Base-by-base conservation (phyloP, 176 grass and related monocot species). In the Aegilops bicornis region DNA sequence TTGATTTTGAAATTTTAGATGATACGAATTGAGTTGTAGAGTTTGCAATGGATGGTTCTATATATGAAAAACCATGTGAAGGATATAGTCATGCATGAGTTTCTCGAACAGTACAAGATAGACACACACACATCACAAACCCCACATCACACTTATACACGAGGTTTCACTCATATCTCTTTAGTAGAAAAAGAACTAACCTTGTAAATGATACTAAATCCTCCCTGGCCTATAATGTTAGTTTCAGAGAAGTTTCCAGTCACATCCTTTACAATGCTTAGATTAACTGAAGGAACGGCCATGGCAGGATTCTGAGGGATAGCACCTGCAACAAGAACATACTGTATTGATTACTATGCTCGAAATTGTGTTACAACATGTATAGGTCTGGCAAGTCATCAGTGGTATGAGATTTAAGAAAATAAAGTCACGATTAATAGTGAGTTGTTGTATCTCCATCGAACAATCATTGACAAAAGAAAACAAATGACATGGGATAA, bases 191-290 rank as follows among this genome's bases (percentile, higher is more conserved):
- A 50, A 19, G 2, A 0, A 48, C 71, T 1, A 5, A 90, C 88
- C 88, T 90, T 40, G 29, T 77, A 90, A 25, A 90, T 79, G 2
- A 35, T 19, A 16, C 83, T 65, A 50, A 82, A 86, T 82, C 83
- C 88, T 13, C 88, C 88, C 6, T 40, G 27, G 1, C 88, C 88
- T 60, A 86, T 86, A n/a, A 86, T 37, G 50, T 82, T 77, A 12
- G 23, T 50, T 37, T 23, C 17, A 3, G 83, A 90, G 63, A 90
- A 90, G 77, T 71, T 59, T 63, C 31, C 23, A 7, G 88, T 82
- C 0, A 67, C 30, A 1, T 45, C 15, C 61, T 73, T 84, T 77
- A 84, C 9, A 62, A 67, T 79, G 36, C 6, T 13, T 2, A 84
- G 52, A 63, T 47, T 45, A 78, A 88, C 27, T 29, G 29, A 78